Evolutionary conservation across 495 filamentous ascomycete genomes (phyloP).

Genomic region (Daldinia vernicosa): DNA sequence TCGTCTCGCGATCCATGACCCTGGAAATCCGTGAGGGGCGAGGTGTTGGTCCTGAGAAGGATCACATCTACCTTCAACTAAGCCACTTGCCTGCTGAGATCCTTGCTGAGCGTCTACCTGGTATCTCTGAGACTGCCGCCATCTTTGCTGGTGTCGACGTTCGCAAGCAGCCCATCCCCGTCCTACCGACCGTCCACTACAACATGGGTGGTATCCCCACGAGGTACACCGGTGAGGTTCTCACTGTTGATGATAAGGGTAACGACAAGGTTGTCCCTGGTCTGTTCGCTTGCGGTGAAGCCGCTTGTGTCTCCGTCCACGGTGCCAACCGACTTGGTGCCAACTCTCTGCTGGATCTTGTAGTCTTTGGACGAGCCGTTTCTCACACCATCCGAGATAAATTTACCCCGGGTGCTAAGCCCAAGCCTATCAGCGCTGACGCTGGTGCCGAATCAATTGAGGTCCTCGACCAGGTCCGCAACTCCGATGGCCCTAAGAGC

Average conservation of each 20-base stretch:
- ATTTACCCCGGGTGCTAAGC: constrained; percentile 78
- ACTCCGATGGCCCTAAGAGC: constrained; percentile 80
- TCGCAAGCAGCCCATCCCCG: constrained; percentile 94
- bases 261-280: constrained; percentile 94
- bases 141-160: constrained; percentile 98
- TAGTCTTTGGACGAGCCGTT: constrained; percentile 96
- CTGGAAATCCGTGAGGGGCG: constrained; percentile 96
- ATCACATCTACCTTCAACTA: constrained; percentile 96
- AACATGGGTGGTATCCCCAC: constrained; percentile 99
- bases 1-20: constrained; percentile 96
- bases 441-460: constrained; percentile 87
- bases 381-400: constrained; percentile 95
- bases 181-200: constrained; percentile 97
- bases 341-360: constrained; percentile 96
- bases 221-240: constrained; percentile 93
- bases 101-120: constrained; percentile 93
- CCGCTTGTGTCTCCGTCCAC: constrained; percentile 96
- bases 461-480: constrained; percentile 86
- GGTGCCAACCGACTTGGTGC: constrained; percentile 97
- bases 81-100: constrained; percentile 91
- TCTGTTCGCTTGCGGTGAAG: constrained; percentile 95
- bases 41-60: constrained; percentile 94
- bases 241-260: constrained; percentile 82
- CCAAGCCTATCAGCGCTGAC: constrained; percentile 78
- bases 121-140: constrained; percentile 96